phyloP scores from a whole-genome alignment of 306 rosid species.

The Sechiopsis laciniata region DNA sequence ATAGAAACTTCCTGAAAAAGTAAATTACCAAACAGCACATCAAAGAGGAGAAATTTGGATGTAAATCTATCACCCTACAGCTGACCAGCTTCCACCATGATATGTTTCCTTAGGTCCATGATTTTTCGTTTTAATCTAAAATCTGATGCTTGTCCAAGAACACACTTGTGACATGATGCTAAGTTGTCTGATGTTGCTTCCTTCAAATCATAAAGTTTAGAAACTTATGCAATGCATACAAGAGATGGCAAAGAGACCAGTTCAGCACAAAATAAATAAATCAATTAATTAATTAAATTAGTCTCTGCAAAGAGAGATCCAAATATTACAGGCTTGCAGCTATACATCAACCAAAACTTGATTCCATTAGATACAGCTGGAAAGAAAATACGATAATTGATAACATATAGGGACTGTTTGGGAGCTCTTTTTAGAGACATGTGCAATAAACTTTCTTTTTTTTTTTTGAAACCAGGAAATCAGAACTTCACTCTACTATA shows the following conservation, averaged over 20 bases:
- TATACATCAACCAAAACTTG: slow-evolving; percentile 2
- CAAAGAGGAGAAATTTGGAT: slow-evolving; percentile 3
- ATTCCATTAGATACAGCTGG: neutral
- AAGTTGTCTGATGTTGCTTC: slow-evolving; percentile 16
- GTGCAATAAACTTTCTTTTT: too few relatives aligned
- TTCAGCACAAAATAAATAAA: neutral
- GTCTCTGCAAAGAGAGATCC: neutral
- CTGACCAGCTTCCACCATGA: slow-evolving; percentile 11
- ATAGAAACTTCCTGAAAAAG: slow-evolving; percentile 2
- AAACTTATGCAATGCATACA: neutral
- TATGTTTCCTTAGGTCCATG: slow-evolving; percentile 12
- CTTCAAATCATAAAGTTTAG: slow-evolving; percentile 15
- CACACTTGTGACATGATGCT: neutral
- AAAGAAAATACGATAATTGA: too few relatives aligned
- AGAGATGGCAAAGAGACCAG: neutral
- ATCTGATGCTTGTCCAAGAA: slow-evolving; percentile 15
- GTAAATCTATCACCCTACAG: slow-evolving; percentile 8
- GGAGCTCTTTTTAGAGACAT: too few relatives aligned
- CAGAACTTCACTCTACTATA: too few relatives aligned
- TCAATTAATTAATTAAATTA: too few relatives aligned
- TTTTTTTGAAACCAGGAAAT: too few relatives aligned
- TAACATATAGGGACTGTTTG: too few relatives aligned
- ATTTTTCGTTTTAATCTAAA: slow-evolving; percentile 10
- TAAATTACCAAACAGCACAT: slow-evolving; percentile 9
- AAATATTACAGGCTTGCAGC: too few relatives aligned